A percentile compares a stretch with the other conserved stretches of the same genome.
Evolutionary conservation across 257 asterid genomes (phyloP).

Genomic region (Forsythia viridissima): DNA sequence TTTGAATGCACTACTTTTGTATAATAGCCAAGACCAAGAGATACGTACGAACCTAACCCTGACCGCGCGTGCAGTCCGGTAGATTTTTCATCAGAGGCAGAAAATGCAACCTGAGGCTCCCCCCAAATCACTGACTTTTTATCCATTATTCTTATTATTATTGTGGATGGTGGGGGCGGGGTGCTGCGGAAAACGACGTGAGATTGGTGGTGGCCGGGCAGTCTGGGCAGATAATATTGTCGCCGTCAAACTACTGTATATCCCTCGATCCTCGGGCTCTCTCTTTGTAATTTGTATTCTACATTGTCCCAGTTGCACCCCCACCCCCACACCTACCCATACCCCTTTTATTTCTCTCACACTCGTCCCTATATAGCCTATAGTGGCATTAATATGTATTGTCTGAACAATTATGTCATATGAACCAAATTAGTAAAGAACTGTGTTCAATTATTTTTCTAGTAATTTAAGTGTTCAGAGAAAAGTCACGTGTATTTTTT

Average conservation of each 20-base stretch:
- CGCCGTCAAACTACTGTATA: constrained; percentile 24
- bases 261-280: constrained; percentile 40
- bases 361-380: no score
- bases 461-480: no score
- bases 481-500: no score
- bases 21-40: constrained; percentile 13
- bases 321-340: no score
- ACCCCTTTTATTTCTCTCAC: no score
- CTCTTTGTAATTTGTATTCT: background rate
- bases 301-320: background rate
- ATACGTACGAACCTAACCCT: constrained; percentile 35
- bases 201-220: constrained; percentile 36
- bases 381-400: no score
- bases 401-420: no score
- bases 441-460: no score
- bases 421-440: no score
- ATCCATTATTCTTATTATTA: constrained; percentile 25
- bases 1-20: constrained; percentile 25
- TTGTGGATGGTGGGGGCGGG: constrained; percentile 13
- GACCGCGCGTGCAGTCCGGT: constrained; percentile 97
- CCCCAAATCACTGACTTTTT: constrained; percentile 37
- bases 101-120: background rate
- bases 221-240: constrained; percentile 20
- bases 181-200: constrained; percentile 46
- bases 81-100: constrained; percentile 30